phyloP scores from a whole-genome alignment of 331 rosid species.

The Rhamnella rubrinervis region DNA sequence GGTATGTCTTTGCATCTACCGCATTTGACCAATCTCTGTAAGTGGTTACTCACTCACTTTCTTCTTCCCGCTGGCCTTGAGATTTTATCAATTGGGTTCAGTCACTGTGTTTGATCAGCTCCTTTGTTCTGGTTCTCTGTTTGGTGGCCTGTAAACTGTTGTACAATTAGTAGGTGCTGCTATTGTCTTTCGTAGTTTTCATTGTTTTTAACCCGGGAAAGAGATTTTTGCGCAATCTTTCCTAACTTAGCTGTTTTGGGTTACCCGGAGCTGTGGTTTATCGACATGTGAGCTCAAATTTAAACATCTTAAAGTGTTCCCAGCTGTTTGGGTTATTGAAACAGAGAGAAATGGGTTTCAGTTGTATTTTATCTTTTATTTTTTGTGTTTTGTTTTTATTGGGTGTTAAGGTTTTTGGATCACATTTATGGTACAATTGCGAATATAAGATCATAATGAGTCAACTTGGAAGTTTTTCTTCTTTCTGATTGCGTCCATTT shows the following conservation, averaged over 20 bases:
- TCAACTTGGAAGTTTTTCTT: background rate
- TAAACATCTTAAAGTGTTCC: no score
- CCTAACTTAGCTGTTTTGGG: constrained; percentile 1
- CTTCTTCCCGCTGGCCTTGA: background rate
- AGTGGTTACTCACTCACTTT: background rate
- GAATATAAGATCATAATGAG: no score
- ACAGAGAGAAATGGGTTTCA: background rate
- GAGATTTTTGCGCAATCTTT: background rate
- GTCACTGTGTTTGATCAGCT: background rate
- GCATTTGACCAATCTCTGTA: constrained; percentile 7
- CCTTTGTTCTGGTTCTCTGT: background rate
- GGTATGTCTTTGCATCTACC: background rate
- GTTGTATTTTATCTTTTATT: background rate
- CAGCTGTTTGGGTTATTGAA: no score
- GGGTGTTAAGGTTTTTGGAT: background rate
- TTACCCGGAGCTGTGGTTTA: background rate
- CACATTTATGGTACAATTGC: background rate
- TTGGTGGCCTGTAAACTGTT: constrained; percentile 9
- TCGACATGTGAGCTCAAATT: no score
- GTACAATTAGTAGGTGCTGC: background rate
- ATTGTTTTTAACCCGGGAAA: background rate
- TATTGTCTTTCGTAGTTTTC: background rate
- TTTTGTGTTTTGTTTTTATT: background rate
- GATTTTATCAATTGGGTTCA: background rate
- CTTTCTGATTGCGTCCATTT: background rate